These are phyloP conservation scores for Chaetomium sp. DNA, from an alignment of 2,329 filamentous ascomycete species.

Conservation along the genomic window DNA sequence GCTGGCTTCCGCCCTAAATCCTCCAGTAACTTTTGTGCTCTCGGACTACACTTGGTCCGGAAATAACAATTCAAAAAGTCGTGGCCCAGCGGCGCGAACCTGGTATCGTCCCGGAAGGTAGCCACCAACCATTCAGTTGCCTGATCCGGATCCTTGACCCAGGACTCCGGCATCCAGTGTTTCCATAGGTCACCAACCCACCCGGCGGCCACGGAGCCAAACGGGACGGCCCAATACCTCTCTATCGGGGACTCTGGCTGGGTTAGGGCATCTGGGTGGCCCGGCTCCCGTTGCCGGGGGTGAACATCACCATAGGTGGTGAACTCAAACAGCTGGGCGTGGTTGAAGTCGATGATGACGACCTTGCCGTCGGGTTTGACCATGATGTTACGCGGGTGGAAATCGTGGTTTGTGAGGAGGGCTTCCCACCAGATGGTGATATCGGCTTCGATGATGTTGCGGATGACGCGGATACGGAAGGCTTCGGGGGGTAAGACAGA, in stretches of 20 bases:
- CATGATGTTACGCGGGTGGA: background rate
- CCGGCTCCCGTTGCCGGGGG: background rate
- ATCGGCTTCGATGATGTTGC: background rate
- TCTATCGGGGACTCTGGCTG: background rate
- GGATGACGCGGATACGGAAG: background rate
- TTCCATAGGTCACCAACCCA: background rate
- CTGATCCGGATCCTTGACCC: background rate
- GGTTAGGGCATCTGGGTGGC: too few relatives aligned
- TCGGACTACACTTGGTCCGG: too few relatives aligned
- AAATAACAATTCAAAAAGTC: too few relatives aligned
- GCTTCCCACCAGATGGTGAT: background rate
- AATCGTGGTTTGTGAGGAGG: background rate
- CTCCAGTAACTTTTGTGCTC: too few relatives aligned
- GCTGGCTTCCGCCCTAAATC: too few relatives aligned
- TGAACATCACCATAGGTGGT: background rate
- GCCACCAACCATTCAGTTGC: background rate
- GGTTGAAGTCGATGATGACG: background rate
- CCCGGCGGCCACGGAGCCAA: background rate
- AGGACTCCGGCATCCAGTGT: background rate
- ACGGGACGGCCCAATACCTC: background rate
- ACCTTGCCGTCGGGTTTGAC: slow-evolving; percentile 1
- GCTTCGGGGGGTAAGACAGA: background rate
- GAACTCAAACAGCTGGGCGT: background rate
- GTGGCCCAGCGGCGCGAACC: background rate
- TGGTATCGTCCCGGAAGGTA: background rate